phyloP scores from a whole-genome alignment of 1,139 yeast species.

The Hyphopichia buzzinii region DNA sequence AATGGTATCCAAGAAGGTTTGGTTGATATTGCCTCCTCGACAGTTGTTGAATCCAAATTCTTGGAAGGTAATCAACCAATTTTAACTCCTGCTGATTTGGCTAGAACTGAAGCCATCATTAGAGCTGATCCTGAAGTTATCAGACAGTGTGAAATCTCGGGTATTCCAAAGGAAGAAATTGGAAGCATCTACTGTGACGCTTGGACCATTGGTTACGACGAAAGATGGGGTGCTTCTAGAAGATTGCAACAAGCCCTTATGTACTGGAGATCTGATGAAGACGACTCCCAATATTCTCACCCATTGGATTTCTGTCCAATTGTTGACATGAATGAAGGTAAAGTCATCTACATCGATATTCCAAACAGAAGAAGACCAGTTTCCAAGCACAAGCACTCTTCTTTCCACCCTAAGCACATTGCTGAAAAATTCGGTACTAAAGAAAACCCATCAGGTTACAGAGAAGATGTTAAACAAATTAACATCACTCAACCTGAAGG shows the following conservation, averaged over 20 bases:
- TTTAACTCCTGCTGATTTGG: slow-evolving; percentile 67
- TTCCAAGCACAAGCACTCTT: slow-evolving; percentile 64
- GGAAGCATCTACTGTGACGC: slow-evolving; percentile 76
- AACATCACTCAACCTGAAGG: slow-evolving; percentile 78
- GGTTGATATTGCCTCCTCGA: slow-evolving; percentile 52
- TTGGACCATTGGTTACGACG: slow-evolving; percentile 85
- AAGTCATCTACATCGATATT: slow-evolving; percentile 71
- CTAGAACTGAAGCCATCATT: slow-evolving; percentile 59
- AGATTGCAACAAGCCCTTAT: slow-evolving; percentile 79
- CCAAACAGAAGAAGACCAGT: slow-evolving; percentile 74
- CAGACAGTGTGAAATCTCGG: slow-evolving; percentile 69
- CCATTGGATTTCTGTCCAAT: slow-evolving; percentile 83
- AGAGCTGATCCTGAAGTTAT: slow-evolving; percentile 69
- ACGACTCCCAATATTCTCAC: slow-evolving; percentile 80
- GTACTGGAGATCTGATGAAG: slow-evolving; percentile 75
- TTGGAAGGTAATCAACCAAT: slow-evolving; percentile 70
- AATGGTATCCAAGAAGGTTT: slow-evolving; percentile 69
- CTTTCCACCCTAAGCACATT: slow-evolving; percentile 64
- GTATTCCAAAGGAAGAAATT: slow-evolving; percentile 66
- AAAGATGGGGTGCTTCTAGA: slow-evolving; percentile 75
- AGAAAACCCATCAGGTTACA: slow-evolving; percentile 52
- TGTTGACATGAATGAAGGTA: slow-evolving; percentile 67
- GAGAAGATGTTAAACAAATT: slow-evolving; percentile 61
- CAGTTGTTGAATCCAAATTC: slow-evolving; percentile 46
- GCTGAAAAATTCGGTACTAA: slow-evolving; percentile 55